A percentile compares a stretch with the other conserved stretches of the same genome.
Conservation (phyloP, 1,284 basidiomycete species). For the Melampsora americana region DNA sequence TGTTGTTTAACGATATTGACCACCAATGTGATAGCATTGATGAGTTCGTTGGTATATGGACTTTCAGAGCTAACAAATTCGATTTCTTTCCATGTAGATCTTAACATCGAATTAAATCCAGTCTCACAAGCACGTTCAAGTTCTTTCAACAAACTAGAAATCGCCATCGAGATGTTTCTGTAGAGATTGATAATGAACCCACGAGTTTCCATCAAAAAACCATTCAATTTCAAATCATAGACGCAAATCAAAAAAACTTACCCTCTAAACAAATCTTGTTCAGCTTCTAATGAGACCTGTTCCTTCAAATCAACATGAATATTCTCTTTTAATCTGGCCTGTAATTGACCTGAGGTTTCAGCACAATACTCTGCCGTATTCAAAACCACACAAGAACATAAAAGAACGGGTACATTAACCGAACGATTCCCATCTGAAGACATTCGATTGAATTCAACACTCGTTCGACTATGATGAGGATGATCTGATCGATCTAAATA, state of each 20-base stretch:
- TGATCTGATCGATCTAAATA: conserved; percentile 50
- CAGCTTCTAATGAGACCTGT: conserved; percentile 74
- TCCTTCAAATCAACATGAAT: conserved; percentile 72
- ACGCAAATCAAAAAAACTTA: conserved; percentile 53
- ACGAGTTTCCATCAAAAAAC: not conserved
- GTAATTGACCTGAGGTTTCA: conserved; percentile 80
- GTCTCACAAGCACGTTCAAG: conserved; percentile 75
- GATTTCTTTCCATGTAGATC: conserved; percentile 68
- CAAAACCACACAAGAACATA: conserved; percentile 77
- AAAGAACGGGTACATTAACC: conserved; percentile 74
- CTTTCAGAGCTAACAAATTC: conserved; percentile 72
- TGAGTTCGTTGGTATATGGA: conserved; percentile 71
- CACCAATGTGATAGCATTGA: conserved; percentile 65
- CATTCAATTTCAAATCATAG: not conserved
- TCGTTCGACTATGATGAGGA: conserved; percentile 54
- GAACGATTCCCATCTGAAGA: conserved; percentile 59
- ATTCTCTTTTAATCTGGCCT: conserved; percentile 82
- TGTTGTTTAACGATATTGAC: conserved; percentile 66
- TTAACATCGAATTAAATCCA: conserved; percentile 69
- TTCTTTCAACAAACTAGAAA: conserved; percentile 72
- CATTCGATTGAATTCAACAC: not conserved
- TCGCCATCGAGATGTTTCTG: conserved; percentile 67
- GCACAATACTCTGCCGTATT: conserved; percentile 99
- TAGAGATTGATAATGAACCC: no score
- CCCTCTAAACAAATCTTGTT: conserved; percentile 84